phyloP scores from a whole-genome alignment of 768 basidiomycete species.

The Omphalotus guepiniiformis region DNA sequence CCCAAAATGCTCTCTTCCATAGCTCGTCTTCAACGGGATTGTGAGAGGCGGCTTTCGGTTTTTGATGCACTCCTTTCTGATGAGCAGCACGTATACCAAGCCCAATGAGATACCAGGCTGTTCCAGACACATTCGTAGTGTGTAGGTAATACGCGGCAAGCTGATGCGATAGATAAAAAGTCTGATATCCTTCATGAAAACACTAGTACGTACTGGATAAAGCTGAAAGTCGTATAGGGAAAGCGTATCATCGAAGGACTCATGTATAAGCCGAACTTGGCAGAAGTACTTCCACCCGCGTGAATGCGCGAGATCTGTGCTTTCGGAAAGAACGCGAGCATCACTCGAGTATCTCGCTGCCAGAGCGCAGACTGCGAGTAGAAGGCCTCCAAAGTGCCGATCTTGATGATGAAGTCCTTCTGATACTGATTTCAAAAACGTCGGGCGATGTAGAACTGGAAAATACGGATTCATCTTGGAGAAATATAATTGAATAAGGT shows the following conservation, averaged over 20 bases:
- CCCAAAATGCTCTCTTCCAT: constrained; percentile 73
- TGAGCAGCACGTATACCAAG: constrained; percentile 68
- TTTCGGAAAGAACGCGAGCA: constrained; percentile 28
- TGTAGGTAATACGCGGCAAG: constrained; percentile 44
- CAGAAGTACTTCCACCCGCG: constrained; percentile 5
- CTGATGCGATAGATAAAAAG: constrained; percentile 31
- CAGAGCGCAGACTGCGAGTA: constrained; percentile 53
- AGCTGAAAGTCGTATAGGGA: constrained; percentile 33
- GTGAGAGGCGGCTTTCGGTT: constrained; percentile 28
- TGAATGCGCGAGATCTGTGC: not conserved
- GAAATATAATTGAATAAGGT: constrained; percentile 69
- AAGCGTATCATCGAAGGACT: constrained; percentile 11
- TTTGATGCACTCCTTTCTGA: constrained; percentile 68
- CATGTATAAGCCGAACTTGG: constrained; percentile 2
- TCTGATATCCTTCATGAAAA: too few relatives aligned
- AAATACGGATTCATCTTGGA: constrained; percentile 44
- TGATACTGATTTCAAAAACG: constrained; percentile 51
- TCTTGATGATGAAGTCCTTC: constrained; percentile 50
- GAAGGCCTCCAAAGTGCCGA: constrained; percentile 38
- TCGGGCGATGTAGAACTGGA: constrained; percentile 71
- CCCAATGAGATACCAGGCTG: constrained; percentile 60
- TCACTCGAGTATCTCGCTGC: constrained; percentile 61
- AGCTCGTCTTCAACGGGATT: constrained; percentile 53
- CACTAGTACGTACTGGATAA: constrained; percentile 20
- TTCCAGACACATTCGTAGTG: constrained; percentile 45